Evolutionary conservation across 768 basidiomycete genomes (phyloP).

Genomic region (Pleurotus cornucopiae): DNA sequence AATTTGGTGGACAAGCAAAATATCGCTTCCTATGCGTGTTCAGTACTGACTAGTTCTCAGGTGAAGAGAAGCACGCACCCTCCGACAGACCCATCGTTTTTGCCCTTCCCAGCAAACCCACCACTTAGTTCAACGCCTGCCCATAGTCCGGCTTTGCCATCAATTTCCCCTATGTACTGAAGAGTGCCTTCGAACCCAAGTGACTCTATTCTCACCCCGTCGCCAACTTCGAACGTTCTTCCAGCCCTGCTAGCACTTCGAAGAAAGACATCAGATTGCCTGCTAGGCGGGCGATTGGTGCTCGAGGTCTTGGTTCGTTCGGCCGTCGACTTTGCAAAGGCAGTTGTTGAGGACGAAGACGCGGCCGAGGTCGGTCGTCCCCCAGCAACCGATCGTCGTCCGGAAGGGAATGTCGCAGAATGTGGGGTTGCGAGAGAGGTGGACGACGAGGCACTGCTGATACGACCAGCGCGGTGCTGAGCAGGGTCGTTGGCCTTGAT

Average conservation of each 20-base stretch:
- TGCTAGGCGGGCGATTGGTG: conserved; percentile 54
- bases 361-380: conserved; percentile 52
- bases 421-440: conserved; percentile 49
- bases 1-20: conserved; percentile 78
- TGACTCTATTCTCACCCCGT: conserved; percentile 82
- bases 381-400: conserved; percentile 41
- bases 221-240: conserved; percentile 63
- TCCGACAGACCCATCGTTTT: conserved; percentile 88
- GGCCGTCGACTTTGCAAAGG: conserved; percentile 19
- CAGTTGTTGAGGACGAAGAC: conserved; percentile 44
- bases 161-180: conserved; percentile 78
- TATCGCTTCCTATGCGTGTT: conserved; percentile 60
- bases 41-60: background rate
- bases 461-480: conserved; percentile 49
- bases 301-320: conserved; percentile 53
- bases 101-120: conserved; percentile 86
- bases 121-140: conserved; percentile 89
- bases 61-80: conserved; percentile 53
- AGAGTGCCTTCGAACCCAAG: conserved; percentile 85
- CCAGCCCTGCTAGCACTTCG: conserved; percentile 43
- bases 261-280: conserved; percentile 57
- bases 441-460: conserved; percentile 32
- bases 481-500: conserved; percentile 79
- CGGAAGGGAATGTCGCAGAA: conserved; percentile 38
- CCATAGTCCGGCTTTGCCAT: conserved; percentile 87